A percentile compares a stretch with the other conserved stretches of the same genome.
phyloP scores from a whole-genome alignment of 257 asterid genomes.

The Thymus quinquecostatus region DNA sequence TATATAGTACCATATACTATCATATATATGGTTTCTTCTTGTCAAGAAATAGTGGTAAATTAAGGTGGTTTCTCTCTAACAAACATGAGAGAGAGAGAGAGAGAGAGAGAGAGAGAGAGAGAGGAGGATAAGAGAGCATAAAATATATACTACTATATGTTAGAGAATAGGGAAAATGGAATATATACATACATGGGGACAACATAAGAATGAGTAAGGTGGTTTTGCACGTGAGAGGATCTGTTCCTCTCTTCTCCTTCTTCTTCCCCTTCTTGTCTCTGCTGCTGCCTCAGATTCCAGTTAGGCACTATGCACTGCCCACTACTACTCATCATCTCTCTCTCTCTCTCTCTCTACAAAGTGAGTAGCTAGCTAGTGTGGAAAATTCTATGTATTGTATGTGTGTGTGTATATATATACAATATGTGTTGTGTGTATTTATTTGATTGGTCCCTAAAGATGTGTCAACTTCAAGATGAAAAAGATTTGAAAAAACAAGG shows the following conservation, averaged over 20 bases:
- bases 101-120: not conserved
- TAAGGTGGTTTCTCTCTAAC: too few relatives aligned
- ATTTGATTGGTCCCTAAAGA: constrained; percentile 38
- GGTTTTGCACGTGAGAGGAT: constrained; percentile 56
- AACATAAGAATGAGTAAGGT: constrained; percentile 14
- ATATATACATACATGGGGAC: not conserved
- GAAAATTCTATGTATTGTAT: not conserved
- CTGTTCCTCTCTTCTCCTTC: constrained; percentile 43
- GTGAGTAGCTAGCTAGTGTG: not conserved
- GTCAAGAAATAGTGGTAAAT: constrained; percentile 11
- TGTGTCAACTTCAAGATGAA: constrained; percentile 42
- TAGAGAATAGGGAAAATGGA: not conserved
- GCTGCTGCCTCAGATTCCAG: constrained; percentile 49
- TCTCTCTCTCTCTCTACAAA: constrained; percentile 27
- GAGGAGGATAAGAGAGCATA: constrained; percentile 39
- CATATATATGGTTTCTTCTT: constrained; percentile 15
- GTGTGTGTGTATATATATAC: not conserved
- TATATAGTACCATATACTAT: not conserved
- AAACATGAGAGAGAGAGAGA: not conserved
- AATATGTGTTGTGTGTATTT: not conserved
- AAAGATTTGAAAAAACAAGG: constrained; percentile 39
- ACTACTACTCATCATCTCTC: constrained; percentile 29
- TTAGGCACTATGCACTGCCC: constrained; percentile 50
- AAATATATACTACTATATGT: not conserved
- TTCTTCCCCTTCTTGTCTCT: constrained; percentile 35